phyloP scores from a whole-genome alignment of 352 stramenopile species.

The Thraustotheca clavata region DNA sequence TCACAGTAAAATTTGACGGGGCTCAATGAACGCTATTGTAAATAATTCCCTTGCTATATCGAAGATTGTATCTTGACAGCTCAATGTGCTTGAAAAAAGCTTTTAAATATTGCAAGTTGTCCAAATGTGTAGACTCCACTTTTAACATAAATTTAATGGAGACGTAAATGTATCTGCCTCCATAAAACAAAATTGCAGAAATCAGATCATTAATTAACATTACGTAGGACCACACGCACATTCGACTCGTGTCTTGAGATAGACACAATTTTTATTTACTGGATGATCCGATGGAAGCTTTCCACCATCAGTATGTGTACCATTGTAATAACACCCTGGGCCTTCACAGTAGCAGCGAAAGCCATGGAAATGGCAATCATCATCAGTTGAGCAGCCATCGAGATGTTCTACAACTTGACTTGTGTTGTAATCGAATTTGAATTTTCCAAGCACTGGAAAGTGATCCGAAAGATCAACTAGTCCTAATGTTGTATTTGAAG shows the following conservation, averaged over 20 bases:
- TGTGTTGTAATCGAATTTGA: constrained; percentile 56
- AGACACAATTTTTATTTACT: constrained; percentile 68
- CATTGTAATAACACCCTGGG: constrained; percentile 52
- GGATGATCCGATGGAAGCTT: constrained; percentile 46
- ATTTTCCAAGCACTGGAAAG: constrained; percentile 61
- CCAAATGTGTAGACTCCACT: too few species aligned
- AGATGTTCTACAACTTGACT: constrained; percentile 51
- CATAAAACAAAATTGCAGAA: too few species aligned
- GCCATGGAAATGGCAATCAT: constrained; percentile 53
- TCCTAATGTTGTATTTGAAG: constrained; percentile 40
- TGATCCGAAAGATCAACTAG: constrained; percentile 70
- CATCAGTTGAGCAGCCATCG: constrained; percentile 62
- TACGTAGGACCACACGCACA: constrained; percentile 64
- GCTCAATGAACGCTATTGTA: too few species aligned
- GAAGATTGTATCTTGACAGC: too few species aligned
- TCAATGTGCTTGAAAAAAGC: too few species aligned
- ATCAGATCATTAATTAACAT: constrained; percentile 17
- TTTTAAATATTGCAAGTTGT: too few species aligned
- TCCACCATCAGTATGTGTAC: constrained; percentile 42
- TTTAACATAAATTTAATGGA: too few species aligned
- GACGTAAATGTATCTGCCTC: too few species aligned
- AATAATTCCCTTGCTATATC: too few species aligned
- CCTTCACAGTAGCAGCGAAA: constrained; percentile 71
- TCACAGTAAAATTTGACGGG: too few species aligned
- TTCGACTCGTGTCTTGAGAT: constrained; percentile 49